Conservation (phyloP, 768 basidiomycete genomes). For the Boletellus emodensis region DNA sequence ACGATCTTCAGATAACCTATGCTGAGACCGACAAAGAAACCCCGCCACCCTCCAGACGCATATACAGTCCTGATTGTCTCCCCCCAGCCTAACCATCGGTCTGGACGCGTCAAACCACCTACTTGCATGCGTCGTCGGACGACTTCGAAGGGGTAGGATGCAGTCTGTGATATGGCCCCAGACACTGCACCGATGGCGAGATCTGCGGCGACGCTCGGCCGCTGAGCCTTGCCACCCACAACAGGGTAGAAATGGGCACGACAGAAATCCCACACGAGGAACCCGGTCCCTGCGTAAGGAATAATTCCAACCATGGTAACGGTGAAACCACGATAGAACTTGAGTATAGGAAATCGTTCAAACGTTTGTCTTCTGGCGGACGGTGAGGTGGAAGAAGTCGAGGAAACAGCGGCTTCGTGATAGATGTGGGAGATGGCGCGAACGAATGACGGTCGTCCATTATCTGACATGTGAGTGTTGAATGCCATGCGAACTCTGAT, state of each 20-base stretch:
- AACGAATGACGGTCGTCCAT: constrained; percentile 47
- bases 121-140: constrained; percentile 93
- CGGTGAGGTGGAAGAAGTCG: constrained; percentile 12
- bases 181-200: constrained; percentile 81
- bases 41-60: constrained; percentile 67
- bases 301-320: constrained; percentile 91
- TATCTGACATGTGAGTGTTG: constrained; percentile 25
- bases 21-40: constrained; percentile 87
- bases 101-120: constrained; percentile 75
- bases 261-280: constrained; percentile 85
- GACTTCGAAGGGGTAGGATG: constrained; percentile 93
- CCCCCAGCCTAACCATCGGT: constrained; percentile 70
- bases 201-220: constrained; percentile 53
- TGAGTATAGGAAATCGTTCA: constrained; percentile 67
- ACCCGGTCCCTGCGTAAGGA: constrained; percentile 93
- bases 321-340: constrained; percentile 97
- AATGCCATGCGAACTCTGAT: constrained; percentile 96
- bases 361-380: constrained; percentile 36
- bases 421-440: constrained; percentile 65
- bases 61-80: constrained; percentile 75
- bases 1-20: constrained; percentile 94
- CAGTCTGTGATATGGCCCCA: constrained; percentile 82
- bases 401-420: constrained; percentile 48
- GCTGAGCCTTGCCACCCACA: constrained; percentile 36
- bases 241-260: constrained; percentile 56